Conservation (phyloP, 73 alveolate genomes). For the Tetrahymena elliotti region DNA sequence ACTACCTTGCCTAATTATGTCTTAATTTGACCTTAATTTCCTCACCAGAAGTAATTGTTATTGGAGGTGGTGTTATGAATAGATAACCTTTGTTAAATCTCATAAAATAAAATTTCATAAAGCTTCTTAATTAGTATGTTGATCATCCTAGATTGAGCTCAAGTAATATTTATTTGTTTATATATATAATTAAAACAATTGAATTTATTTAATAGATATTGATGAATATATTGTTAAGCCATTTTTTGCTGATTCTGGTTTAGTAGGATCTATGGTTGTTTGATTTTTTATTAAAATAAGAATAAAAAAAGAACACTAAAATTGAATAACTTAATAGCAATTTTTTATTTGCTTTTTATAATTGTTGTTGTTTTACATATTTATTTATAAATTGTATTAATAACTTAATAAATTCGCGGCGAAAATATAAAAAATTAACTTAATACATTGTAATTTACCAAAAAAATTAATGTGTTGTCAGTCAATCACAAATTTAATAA, state of each 20-base stretch:
- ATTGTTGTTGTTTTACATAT: not conserved
- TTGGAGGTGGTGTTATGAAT: constrained; percentile 96
- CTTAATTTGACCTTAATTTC: constrained; percentile 48
- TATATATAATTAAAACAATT: too few relatives aligned
- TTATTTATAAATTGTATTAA: not conserved
- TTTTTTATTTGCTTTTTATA: not conserved
- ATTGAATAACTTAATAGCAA: not conserved
- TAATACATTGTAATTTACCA: not conserved
- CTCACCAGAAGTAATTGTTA: constrained; percentile 74
- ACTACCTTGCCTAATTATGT: constrained; percentile 67
- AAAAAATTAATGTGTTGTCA: not conserved
- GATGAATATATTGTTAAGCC: not conserved
- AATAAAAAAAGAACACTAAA: not conserved
- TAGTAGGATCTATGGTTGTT: not conserved
- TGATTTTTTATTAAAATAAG: not conserved
- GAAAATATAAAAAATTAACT: not conserved
- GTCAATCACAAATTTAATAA: not conserved
- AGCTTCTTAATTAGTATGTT: not conserved
- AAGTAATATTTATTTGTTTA: too few relatives aligned
- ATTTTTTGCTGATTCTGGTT: not conserved
- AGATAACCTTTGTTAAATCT: constrained; percentile 33
- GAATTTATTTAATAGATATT: too few relatives aligned
- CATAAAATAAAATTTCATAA: not conserved
- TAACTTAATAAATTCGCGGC: not conserved
- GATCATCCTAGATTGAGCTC: not conserved